Base-by-base conservation (phyloP, 306 rosid species). In the Begonia fuchsioides region DNA sequence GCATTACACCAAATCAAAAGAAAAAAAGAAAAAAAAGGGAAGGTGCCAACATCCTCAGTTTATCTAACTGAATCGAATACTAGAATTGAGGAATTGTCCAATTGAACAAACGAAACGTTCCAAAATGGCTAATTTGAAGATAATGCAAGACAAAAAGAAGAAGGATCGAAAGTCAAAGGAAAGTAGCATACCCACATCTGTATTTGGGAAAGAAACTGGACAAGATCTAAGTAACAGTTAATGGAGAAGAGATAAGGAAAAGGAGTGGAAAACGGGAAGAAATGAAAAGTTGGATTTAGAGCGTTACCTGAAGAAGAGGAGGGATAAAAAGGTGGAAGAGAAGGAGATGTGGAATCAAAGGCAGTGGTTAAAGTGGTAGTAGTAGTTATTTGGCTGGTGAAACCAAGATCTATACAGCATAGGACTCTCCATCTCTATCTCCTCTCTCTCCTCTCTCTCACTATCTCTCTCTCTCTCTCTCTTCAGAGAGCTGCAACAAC, bases 401-500 rank as follows among this genome's bases (percentile, higher is more conserved):
- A 63, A 51, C 61, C 66, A 74, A 81, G 87, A 81, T 78, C 88
- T 77, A 59, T 48, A 49, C 76, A 62, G 76, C 79, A 59, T 48
- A 49, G 58, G 51, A 64, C 57, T 67, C 58, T 18, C 80, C 62
- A 52, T 72, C 81, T 67, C 52, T 53, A 76, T 66, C 20, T 63
- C n/a, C n/a, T n/a, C n/a, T n/a, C n/a, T n/a, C n/a, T n/a, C n/a
- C n/a, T n/a, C n/a, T n/a, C n/a, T n/a, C n/a, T n/a, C n/a, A n/a
- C n/a, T n/a, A n/a, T n/a, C n/a, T n/a, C n/a, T n/a, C n/a, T n/a
- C n/a, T n/a, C n/a, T n/a, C 71, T 68, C 61, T 64, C 82, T 60
- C 76, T 63, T 67, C 62, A 53, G 61, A 64, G 65, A 68, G 71
- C 85, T 79, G 78, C 92, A 86, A 86, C 95, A 67, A 68, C 88